Evolutionary conservation across 2,329 filamentous ascomycete species (phyloP).

Genomic region (Malbranchea cinnamomea): DNA sequence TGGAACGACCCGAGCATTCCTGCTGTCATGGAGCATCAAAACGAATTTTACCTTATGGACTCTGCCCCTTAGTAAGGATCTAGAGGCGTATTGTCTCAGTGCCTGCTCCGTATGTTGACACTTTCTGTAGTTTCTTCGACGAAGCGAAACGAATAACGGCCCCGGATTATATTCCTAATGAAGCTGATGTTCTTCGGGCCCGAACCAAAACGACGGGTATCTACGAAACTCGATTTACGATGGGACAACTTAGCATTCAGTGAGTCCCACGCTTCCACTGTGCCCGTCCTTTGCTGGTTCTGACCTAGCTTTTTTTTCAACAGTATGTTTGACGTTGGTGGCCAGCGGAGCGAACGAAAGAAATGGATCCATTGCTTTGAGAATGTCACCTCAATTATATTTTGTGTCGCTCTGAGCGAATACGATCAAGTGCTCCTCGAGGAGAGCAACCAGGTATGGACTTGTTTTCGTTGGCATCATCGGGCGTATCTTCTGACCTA

Average conservation of each 20-base stretch:
- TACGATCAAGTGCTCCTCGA: slow-evolving; percentile 96
- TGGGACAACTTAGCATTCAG: slow-evolving; percentile 98
- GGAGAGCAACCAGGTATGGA: slow-evolving; percentile 81
- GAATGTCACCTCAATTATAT: slow-evolving; percentile 98
- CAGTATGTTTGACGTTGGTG: slow-evolving; percentile 98
- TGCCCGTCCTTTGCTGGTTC: slow-evolving; percentile 4
- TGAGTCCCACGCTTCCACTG: slow-evolving; percentile 36
- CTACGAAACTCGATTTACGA: slow-evolving; percentile 95
- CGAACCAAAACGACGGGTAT: slow-evolving; percentile 98
- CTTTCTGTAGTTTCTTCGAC: slow-evolving; percentile 67
- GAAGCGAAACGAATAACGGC: slow-evolving; percentile 74
- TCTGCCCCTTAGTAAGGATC: slow-evolving; percentile 81
- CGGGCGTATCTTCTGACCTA: too few relatives aligned
- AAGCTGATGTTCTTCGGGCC: slow-evolving; percentile 88
- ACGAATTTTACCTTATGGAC: slow-evolving; percentile 98
- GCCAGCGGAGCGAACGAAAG: slow-evolving; percentile 92
- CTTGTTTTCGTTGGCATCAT: neutral
- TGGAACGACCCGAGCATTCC: slow-evolving; percentile 82
- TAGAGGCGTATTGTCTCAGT: slow-evolving; percentile 2
- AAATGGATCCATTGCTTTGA: slow-evolving; percentile 99
- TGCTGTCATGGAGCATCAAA: slow-evolving; percentile 78
- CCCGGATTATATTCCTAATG: slow-evolving; percentile 75
- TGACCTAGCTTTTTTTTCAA: slow-evolving; percentile 13
- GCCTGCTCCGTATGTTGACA: neutral
- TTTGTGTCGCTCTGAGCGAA: slow-evolving; percentile 94